These are phyloP conservation scores for Myochromella boudieri DNA, from an alignment of 768 basidiomycete species.

Conservation along the genomic window DNA sequence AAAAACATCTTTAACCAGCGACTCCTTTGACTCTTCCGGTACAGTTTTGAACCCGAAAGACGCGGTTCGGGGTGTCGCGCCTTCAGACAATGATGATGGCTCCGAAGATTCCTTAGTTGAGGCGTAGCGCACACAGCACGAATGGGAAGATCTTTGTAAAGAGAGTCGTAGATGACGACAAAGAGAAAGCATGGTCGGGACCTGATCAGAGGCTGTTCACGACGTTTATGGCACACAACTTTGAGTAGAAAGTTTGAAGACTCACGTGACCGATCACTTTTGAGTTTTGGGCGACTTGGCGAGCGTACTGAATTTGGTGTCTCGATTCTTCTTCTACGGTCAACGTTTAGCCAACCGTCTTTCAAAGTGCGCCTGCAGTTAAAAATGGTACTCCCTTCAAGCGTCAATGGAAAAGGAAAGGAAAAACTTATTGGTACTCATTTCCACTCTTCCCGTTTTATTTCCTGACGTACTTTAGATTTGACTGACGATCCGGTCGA, in stretches of 20 bases:
- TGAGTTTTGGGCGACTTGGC: neutral
- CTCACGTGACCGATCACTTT: constrained; percentile 16
- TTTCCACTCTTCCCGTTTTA: neutral
- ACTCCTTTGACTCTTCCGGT: constrained; percentile 84
- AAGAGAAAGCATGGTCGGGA: constrained; percentile 12
- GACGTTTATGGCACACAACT: too few relatives aligned
- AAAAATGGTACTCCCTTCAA: constrained; percentile 16
- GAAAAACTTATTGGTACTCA: constrained; percentile 38
- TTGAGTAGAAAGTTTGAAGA: neutral
- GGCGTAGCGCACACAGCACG: constrained; percentile 8
- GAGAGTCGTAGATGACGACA: constrained; percentile 9
- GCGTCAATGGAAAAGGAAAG: constrained; percentile 51
- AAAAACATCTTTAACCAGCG: constrained; percentile 90
- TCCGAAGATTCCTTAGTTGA: constrained; percentile 20
- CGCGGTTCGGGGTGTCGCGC: constrained; percentile 45
- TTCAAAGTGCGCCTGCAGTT: neutral
- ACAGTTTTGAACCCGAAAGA: constrained; percentile 95
- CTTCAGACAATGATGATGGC: constrained; percentile 5
- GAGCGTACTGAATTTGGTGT: too few relatives aligned
- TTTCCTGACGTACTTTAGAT: constrained; percentile 1
- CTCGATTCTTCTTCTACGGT: too few relatives aligned
- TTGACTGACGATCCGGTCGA: neutral
- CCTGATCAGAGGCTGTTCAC: neutral
- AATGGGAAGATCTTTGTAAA: neutral
- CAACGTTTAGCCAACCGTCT: too few relatives aligned